phyloP scores from a whole-genome alignment of 2,329 filamentous ascomycete genomes.

The Penicillium occitanis region DNA sequence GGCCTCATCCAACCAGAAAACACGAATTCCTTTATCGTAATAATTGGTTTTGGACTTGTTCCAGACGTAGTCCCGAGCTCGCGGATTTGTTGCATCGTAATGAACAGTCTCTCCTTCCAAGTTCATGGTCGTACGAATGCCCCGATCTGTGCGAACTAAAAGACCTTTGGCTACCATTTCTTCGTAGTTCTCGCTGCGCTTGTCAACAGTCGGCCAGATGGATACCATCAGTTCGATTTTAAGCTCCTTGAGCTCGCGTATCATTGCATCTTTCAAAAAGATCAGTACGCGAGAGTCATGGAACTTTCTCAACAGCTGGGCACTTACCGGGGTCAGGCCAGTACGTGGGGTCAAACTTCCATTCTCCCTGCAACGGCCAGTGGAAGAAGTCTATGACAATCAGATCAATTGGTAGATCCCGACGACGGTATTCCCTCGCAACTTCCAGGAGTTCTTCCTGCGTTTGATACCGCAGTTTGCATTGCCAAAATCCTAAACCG shows the following conservation, averaged over 20 bases:
- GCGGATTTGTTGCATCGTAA: constrained; percentile 64
- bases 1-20: constrained; percentile 70
- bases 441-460: constrained; percentile 63
- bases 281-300: background rate
- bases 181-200: constrained; percentile 57
- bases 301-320: background rate
- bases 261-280: constrained; percentile 56
- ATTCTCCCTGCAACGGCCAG: constrained; percentile 66
- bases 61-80: constrained; percentile 62
- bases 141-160: constrained; percentile 61
- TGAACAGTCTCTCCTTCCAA: constrained; percentile 60
- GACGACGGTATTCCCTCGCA: constrained; percentile 58
- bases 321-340: constrained; percentile 62
- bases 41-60: constrained; percentile 60
- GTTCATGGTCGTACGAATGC: constrained; percentile 59
- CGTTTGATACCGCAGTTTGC: constrained; percentile 64
- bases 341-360: constrained; percentile 63
- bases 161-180: constrained; percentile 63
- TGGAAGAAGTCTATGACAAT: constrained; percentile 69
- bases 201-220: constrained; percentile 67
- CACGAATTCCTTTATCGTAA: constrained; percentile 59
- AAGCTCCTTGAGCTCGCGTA: constrained; percentile 59
- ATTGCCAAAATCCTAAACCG: constrained; percentile 68
- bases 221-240: constrained; percentile 67
- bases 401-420: constrained; percentile 61